Evolutionary conservation across 2,329 filamentous ascomycete species (phyloP).

Genomic region (Penicillium sp.): DNA sequence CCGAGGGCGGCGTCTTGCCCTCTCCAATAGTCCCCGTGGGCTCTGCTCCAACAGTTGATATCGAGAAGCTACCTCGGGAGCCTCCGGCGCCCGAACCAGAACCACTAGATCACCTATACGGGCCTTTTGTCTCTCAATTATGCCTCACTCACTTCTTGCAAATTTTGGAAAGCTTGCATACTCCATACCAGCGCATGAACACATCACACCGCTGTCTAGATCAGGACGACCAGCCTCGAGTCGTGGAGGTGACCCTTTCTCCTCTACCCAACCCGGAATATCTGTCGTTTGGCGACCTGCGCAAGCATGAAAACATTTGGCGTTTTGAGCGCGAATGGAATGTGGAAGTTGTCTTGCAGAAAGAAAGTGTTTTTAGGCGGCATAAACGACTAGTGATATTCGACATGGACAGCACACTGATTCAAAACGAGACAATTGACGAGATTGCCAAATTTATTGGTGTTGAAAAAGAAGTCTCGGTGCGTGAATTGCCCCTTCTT

Average conservation of each 20-base stretch:
- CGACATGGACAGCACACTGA: slow-evolving; percentile 98
- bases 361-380: slow-evolving; percentile 67
- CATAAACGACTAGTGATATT: slow-evolving; percentile 88
- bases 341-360: slow-evolving; percentile 75
- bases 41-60: slow-evolving; percentile 48
- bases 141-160: slow-evolving; percentile 55
- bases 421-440: slow-evolving; percentile 96
- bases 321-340: slow-evolving; percentile 86
- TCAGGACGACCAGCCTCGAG: slow-evolving; percentile 44
- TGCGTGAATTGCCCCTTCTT: slow-evolving; percentile 19
- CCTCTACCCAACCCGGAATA: slow-evolving; percentile 47
- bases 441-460: slow-evolving; percentile 82
- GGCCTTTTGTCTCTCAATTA: slow-evolving; percentile 51
- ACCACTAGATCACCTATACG: slow-evolving; percentile 54
- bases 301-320: slow-evolving; percentile 77
- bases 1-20: slow-evolving; percentile 37
- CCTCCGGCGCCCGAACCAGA: slow-evolving; percentile 52
- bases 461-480: slow-evolving; percentile 75
- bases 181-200: slow-evolving; percentile 47
- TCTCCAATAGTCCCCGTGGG: slow-evolving; percentile 41
- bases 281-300: slow-evolving; percentile 60
- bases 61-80: slow-evolving; percentile 52
- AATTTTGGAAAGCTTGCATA: slow-evolving; percentile 47
- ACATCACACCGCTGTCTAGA: slow-evolving; percentile 49
- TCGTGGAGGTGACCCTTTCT: slow-evolving; percentile 52